Conservation (phyloP, 2,329 filamentous ascomycete species). For the Exophiala bonariae region DNA sequence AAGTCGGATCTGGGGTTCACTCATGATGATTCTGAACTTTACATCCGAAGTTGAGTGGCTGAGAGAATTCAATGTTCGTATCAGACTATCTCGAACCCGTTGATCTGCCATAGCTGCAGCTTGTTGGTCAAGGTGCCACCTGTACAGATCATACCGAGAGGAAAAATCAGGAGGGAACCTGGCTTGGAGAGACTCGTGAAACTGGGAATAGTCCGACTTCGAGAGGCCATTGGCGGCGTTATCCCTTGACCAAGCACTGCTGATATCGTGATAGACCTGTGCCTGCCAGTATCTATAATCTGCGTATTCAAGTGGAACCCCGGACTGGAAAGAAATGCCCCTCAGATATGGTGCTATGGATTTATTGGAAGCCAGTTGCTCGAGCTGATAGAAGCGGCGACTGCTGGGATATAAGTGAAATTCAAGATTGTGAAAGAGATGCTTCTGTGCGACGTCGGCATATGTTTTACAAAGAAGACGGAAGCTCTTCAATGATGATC, state of each 20-base stretch:
- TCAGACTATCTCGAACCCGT: constrained; percentile 5
- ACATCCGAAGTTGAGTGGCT: constrained; percentile 7
- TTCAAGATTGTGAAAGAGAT: constrained; percentile 23
- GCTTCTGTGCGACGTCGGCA: constrained; percentile 12
- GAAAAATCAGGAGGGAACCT: constrained; percentile 18
- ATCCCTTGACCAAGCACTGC: constrained; percentile 12
- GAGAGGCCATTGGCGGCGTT: constrained; percentile 7
- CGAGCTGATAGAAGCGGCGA: constrained; percentile 16
- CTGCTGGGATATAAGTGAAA: constrained; percentile 21
- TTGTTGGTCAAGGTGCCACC: constrained; percentile 25
- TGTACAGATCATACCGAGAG: constrained; percentile 19
- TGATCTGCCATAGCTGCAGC: constrained; percentile 14
- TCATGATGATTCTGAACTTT: constrained; percentile 21
- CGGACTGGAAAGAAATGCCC: constrained; percentile 18
- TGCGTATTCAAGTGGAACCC: constrained; percentile 22
- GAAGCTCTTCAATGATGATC: constrained; percentile 13
- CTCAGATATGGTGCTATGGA: constrained; percentile 18
- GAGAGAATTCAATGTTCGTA: constrained; percentile 10
- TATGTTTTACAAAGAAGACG: constrained; percentile 19
- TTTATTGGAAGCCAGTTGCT: constrained; percentile 13
- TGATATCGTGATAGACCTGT: constrained; percentile 18
- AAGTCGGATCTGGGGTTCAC: constrained; percentile 20
- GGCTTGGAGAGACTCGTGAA: constrained; percentile 20
- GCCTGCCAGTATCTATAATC: constrained; percentile 25
- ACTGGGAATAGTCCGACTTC: constrained; percentile 13